Percentiles rank a stretch among this genome's conserved stretches.
Evolutionary conservation across 148 eudicot genomes (phyloP).

Genomic region (Diospyros lotus): DNA sequence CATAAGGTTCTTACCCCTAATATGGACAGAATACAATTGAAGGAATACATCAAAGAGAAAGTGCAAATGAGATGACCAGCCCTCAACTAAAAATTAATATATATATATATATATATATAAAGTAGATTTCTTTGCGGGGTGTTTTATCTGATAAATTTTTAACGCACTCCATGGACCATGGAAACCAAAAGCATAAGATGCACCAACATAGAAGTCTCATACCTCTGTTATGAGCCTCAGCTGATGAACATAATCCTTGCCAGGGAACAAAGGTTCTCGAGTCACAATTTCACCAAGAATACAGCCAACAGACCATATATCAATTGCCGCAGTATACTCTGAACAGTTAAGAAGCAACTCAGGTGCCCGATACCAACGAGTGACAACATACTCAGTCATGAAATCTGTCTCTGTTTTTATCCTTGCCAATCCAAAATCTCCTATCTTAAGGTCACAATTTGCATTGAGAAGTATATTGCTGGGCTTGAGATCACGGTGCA

Average conservation of each 20-base stretch:
- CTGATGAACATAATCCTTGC: slow-evolving; percentile 76
- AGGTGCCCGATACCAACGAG: slow-evolving; percentile 47
- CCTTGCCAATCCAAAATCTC: slow-evolving; percentile 51
- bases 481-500: slow-evolving; percentile 48
- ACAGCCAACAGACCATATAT: slow-evolving; percentile 58
- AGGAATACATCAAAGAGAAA: no score
- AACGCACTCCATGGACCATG: background rate
- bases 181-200: background rate
- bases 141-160: background rate
- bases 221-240: slow-evolving; percentile 81
- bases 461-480: slow-evolving; percentile 39
- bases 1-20: no score
- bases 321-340: slow-evolving; percentile 48
- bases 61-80: no score
- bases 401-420: slow-evolving; percentile 46
- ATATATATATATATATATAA: no score
- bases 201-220: slow-evolving; percentile 7
- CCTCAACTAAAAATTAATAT: no score
- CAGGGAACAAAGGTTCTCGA: slow-evolving; percentile 67
- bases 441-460: slow-evolving; percentile 44
- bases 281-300: slow-evolving; percentile 68
- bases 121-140: no score
- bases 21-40: no score
- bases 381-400: slow-evolving; percentile 46
- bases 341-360: slow-evolving; percentile 50